Base-by-base conservation (phyloP, 805 yeast genomes). In the Barnettozyma populi region DNA sequence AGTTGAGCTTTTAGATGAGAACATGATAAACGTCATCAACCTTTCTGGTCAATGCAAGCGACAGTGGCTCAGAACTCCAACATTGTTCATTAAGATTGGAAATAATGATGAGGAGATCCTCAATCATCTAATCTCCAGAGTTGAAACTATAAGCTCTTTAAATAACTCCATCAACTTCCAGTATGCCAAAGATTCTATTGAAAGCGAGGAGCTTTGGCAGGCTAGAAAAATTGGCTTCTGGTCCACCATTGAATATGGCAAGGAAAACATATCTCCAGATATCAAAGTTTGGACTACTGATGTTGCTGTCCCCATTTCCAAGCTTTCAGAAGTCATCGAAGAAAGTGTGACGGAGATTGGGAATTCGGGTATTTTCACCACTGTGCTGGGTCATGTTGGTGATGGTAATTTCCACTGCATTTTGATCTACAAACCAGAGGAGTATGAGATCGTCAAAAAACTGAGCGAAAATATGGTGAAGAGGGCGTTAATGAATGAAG, bases 341-440 rank as follows among this genome's bases (percentile, higher is more conserved):
- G 79, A 74, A 39, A 77, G 87, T 6, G 76, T 83, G 62, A 64
- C 67, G n/a, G 86, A 79, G 48, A 71, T 86, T 54, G 74, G 72
- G 48, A 59, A 62, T 5, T 73, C 78, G 23, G 78, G 78, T 1
- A 58, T 82, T 20, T 57, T 72, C 44, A 76, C 79, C 41, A 78
- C 86, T 1, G 75, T 82, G 21, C 79, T 84, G 36, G 90, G 90
- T 7, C 92, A 85, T 65, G 86, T 84, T 32, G 90, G 90, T 31
- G 92, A 85, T 62, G 92, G 92, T 18, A 85, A 85, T 63, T 78
- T 84, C 62, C 94, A 85, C 57, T 75, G 83, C 39, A 72, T 82
- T 48, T 72, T 84, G 24, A 69, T 82, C 19, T 82, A 79, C 61
- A 73, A 71, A 37, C 75, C 78, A 0, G 74, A 76, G 16, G 75